Evolutionary conservation across 1,284 basidiomycete genomes (phyloP).

Genomic region (Sphagnurus paluster): DNA sequence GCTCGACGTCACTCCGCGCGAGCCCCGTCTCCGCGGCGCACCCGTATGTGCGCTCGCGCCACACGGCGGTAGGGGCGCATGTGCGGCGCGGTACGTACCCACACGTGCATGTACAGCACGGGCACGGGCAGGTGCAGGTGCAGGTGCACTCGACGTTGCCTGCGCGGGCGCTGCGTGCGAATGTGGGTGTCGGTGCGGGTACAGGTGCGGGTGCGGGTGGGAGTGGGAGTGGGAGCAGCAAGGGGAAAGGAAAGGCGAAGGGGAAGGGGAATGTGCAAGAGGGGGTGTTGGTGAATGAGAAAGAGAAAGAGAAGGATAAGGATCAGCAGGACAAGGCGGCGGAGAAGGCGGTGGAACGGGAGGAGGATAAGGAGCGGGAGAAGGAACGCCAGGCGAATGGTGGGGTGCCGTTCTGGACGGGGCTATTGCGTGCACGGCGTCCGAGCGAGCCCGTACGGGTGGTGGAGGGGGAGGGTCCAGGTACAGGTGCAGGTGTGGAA

Average conservation of each 20-base stretch:
- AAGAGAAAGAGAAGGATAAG: not conserved
- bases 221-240: not conserved
- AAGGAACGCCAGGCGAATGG: too few relatives aligned
- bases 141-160: constrained; percentile 14
- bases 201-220: too few relatives aligned
- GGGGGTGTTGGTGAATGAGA: not conserved
- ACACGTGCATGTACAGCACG: not conserved
- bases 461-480: too few relatives aligned
- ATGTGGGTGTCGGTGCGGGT: not conserved
- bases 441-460: too few relatives aligned
- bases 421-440: too few relatives aligned
- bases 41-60: too few relatives aligned
- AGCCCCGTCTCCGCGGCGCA: too few relatives aligned
- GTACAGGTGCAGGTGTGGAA: too few relatives aligned
- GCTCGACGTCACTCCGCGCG: constrained; percentile 11
- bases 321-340: not conserved
- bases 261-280: constrained; percentile 13
- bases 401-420: too few relatives aligned
- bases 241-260: constrained; percentile 6
- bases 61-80: too few relatives aligned
- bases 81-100: too few relatives aligned
- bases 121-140: not conserved
- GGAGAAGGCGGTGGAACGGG: not conserved
- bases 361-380: constrained; percentile 2
- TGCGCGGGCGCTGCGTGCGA: not conserved